Evolutionary conservation across 2,329 filamentous ascomycete species (phyloP).

Genomic region (Botrytis hyacinthi): DNA sequence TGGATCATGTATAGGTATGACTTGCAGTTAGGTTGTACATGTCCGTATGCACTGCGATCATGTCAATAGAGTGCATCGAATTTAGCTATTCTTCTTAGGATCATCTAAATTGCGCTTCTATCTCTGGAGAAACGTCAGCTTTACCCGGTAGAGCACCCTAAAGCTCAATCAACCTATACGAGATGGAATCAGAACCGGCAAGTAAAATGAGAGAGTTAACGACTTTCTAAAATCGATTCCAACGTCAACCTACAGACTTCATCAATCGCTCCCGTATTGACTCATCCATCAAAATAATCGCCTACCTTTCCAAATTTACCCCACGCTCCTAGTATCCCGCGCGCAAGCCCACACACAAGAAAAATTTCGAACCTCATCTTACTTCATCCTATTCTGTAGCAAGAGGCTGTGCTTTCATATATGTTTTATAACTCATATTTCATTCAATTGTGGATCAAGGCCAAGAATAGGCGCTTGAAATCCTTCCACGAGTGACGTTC

Average conservation of each 20-base stretch:
- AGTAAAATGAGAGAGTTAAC: background rate
- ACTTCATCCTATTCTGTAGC: background rate
- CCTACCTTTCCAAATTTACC: background rate
- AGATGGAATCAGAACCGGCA: background rate
- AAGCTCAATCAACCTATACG: background rate
- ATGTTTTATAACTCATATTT: background rate
- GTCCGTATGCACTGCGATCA: background rate
- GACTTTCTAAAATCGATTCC: background rate
- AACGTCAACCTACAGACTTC: background rate
- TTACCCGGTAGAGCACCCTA: background rate
- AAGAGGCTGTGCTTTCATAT: background rate
- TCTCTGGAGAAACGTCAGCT: background rate
- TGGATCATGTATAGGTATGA: background rate
- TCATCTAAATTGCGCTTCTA: background rate
- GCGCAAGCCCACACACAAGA: background rate
- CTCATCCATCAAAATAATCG: background rate
- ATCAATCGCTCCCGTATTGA: background rate
- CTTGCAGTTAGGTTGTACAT: background rate
- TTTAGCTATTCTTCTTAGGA: background rate
- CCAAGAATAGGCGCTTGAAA: background rate
- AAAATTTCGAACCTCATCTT: background rate
- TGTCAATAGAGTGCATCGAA: background rate
- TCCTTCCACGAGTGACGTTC: background rate
- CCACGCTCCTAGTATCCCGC: background rate
- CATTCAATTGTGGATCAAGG: background rate